Conservation (phyloP, 163 green algal species). For the Volvox carteri region DNA sequence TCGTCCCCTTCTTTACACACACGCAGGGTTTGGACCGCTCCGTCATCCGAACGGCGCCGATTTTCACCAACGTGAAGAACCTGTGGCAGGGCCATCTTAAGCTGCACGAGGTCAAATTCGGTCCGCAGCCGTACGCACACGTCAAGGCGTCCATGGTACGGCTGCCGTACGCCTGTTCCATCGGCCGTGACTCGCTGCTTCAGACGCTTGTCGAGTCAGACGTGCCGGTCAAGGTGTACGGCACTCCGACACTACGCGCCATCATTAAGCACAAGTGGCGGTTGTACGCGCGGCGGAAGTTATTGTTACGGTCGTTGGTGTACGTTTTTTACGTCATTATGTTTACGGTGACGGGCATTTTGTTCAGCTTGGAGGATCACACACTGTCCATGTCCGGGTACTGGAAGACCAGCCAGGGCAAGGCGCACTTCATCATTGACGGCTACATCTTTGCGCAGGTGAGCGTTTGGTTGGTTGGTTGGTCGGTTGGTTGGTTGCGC, state of each 20-base stretch:
- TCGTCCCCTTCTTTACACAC: too few species aligned
- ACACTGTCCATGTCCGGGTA: neutral
- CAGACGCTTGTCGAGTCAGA: slow-evolving; percentile 67
- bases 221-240: slow-evolving; percentile 68
- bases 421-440: slow-evolving; percentile 47
- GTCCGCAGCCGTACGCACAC: slow-evolving; percentile 66
- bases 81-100: slow-evolving; percentile 68
- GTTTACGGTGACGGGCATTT: slow-evolving; percentile 60
- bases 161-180: slow-evolving; percentile 65
- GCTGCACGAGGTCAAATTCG: slow-evolving; percentile 61
- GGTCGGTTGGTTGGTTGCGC: too few species aligned
- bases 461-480: too few species aligned
- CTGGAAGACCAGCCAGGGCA: slow-evolving; percentile 38
- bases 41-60: slow-evolving; percentile 69
- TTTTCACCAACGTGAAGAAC: slow-evolving; percentile 70
- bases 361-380: slow-evolving; percentile 57
- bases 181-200: slow-evolving; percentile 65
- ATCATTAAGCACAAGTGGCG: slow-evolving; percentile 71
- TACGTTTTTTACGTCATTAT: slow-evolving; percentile 62
- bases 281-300: slow-evolving; percentile 58
- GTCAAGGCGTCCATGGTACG: slow-evolving; percentile 68
- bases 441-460: slow-evolving; percentile 60
- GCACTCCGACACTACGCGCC: slow-evolving; percentile 63
- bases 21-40: slow-evolving; percentile 48
- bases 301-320: slow-evolving; percentile 51